phyloP scores from a whole-genome alignment of 2,329 filamentous ascomycete genomes.

The Thelonectria blattea region DNA sequence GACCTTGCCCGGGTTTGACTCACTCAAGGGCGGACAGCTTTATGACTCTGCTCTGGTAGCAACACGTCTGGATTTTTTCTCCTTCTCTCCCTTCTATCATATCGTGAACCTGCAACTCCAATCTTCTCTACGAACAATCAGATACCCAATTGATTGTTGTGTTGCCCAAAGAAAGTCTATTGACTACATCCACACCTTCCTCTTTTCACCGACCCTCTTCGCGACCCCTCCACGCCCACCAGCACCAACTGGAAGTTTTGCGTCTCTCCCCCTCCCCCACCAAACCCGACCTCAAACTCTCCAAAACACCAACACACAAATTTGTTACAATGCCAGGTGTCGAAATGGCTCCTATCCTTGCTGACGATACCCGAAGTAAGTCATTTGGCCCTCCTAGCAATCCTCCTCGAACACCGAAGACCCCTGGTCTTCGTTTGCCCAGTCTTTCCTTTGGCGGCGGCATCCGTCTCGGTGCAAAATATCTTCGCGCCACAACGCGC shows the following conservation, averaged over 20 bases:
- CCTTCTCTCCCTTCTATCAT: background rate
- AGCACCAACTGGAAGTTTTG: slow-evolving; percentile 6
- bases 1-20: slow-evolving; percentile 16
- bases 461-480: slow-evolving; percentile 5
- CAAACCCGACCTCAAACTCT: slow-evolving; percentile 15
- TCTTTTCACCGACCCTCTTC: slow-evolving; percentile 11
- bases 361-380: slow-evolving; percentile 54
- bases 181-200: slow-evolving; percentile 1
- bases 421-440: background rate
- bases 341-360: slow-evolving; percentile 49
- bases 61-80: slow-evolving; percentile 8
- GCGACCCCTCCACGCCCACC: slow-evolving; percentile 9
- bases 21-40: slow-evolving; percentile 6
- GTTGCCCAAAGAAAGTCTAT: background rate
- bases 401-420: background rate
- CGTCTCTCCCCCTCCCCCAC: slow-evolving; percentile 21
- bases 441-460: background rate
- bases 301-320: slow-evolving; percentile 27
- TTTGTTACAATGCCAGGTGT: slow-evolving; percentile 44
- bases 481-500: slow-evolving; percentile 2
- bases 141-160: slow-evolving; percentile 3
- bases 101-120: background rate
- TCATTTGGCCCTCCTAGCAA: slow-evolving; percentile 31
- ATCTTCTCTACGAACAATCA: background rate
- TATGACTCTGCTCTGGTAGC: slow-evolving; percentile 9